phyloP scores from a whole-genome alignment of 164 flowering plant species.

The Platanus orientalis region DNA sequence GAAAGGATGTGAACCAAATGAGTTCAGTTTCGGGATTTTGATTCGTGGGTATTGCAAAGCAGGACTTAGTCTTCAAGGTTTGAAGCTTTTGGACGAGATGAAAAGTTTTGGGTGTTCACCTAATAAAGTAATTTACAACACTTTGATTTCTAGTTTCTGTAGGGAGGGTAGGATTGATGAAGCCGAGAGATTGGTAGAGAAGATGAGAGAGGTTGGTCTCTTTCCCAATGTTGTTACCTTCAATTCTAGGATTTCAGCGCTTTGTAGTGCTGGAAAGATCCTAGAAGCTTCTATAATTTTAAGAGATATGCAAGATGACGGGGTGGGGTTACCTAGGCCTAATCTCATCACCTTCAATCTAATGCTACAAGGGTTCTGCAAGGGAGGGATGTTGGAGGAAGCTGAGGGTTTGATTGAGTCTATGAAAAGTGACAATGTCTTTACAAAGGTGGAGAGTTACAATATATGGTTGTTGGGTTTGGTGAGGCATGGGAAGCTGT shows the following conservation, averaged over 20 bases:
- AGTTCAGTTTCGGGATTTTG: conserved; percentile 77
- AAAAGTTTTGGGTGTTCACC: conserved; percentile 39
- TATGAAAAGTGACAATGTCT: conserved; percentile 45
- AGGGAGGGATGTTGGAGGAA: conserved; percentile 68
- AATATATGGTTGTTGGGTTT: conserved; percentile 80
- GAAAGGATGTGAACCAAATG: conserved; percentile 77
- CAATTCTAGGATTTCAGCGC: conserved; percentile 83
- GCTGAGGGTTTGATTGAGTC: conserved; percentile 51
- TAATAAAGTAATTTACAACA: conserved; percentile 67
- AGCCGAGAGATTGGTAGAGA: conserved; percentile 77
- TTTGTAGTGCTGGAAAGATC: conserved; percentile 67
- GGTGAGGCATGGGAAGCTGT: conserved; percentile 58
- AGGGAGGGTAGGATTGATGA: conserved; percentile 62
- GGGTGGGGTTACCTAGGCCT: conserved; percentile 72
- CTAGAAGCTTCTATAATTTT: conserved; percentile 77
- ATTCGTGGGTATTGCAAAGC: conserved; percentile 73
- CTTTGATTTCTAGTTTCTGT: conserved; percentile 72
- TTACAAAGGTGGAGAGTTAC: conserved; percentile 51
- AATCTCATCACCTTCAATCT: conserved; percentile 58
- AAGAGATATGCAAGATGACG: conserved; percentile 72
- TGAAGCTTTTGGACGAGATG: conserved; percentile 63
- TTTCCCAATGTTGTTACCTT: conserved; percentile 84
- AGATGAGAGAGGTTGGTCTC: conserved; percentile 61
- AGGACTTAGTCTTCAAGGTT: conserved; percentile 36
- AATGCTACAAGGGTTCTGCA: conserved; percentile 76